Base-by-base conservation (phyloP, 2,329 filamentous ascomycete species). In the Venturia asperata region DNA sequence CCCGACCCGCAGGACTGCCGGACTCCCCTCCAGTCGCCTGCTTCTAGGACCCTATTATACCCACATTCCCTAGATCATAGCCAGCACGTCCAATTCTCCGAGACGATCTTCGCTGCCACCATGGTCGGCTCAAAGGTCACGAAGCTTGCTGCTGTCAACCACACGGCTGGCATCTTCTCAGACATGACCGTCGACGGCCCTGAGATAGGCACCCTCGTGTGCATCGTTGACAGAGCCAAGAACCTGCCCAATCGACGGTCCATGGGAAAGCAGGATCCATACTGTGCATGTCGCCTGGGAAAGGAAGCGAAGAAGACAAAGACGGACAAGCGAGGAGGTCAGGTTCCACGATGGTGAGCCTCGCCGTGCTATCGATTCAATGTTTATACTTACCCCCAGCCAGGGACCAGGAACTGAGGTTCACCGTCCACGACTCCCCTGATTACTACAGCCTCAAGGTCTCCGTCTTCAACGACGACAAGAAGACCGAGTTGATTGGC, bases 281-380 rank as follows among this genome's bases (percentile, higher is more conserved):
- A 97, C 77, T 97, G 92, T 77, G 94, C 94, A 45, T 92, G 92
- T 41, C 84, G 94, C 64, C 79, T 99, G 58, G 94, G 93, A 42
- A 99, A 99, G 77, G 92, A 97, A 77, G 94, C 94, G 61, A 96
- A 95, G 80, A 97, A 97, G 82, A 99, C 94, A 2, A 88, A 89
- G 49, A 97, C 93, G 5, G 94, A 99, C 77, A 87, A 93, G 71
- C 85, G 94, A 73, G 94, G 94, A 68, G 94, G 94, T 52, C 94
- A 99, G 78, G 97, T 94, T 47, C 94, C 94, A 9, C 88, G 85
- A 83, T 99, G 94, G 94, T 97, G 85, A 75, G 86, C 76, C 39
- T 67, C 19, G 9, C 37, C 19, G 2, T 52, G 30, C 39, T 52
- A 34, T 24, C 61, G 11, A 43, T n/a, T 24, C 37, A 21, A 42